Evolutionary conservation across 306 rosid genomes (phyloP).

Genomic region (Alnus glutinosa): DNA sequence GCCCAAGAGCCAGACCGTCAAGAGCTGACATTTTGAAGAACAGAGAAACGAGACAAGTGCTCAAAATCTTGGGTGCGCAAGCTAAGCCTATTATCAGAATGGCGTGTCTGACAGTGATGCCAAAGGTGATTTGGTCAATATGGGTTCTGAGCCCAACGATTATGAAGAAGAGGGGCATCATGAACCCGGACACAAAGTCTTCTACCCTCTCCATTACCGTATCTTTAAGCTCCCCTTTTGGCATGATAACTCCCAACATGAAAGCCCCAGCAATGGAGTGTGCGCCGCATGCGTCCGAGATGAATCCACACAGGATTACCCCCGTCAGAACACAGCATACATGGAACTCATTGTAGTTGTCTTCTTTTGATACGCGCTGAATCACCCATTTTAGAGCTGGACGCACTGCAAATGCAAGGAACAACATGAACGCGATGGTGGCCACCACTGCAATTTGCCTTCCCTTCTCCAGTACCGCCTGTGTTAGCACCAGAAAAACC

Average conservation of each 20-base stretch:
- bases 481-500: conserved; percentile 30
- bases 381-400: conserved; percentile 35
- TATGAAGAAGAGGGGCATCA: conserved; percentile 42
- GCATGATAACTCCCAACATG: conserved; percentile 49
- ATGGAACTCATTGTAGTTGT: conserved; percentile 28
- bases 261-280: conserved; percentile 44
- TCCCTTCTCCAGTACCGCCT: conserved; percentile 12
- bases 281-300: conserved; percentile 33
- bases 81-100: conserved; percentile 21
- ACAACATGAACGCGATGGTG: conserved; percentile 11
- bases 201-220: conserved; percentile 30
- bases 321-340: conserved; percentile 29
- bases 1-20: conserved; percentile 40
- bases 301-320: conserved; percentile 17
- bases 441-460: background rate
- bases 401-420: conserved; percentile 23
- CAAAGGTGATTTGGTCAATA: background rate
- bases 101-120: background rate
- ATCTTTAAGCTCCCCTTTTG: conserved; percentile 42
- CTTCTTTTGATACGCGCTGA: conserved; percentile 24
- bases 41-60: conserved; percentile 33
- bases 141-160: conserved; percentile 33
- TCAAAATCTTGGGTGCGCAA: conserved; percentile 26
- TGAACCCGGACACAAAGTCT: conserved; percentile 30
- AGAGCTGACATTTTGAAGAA: conserved; percentile 29